Evolutionary conservation across 108 stramenopile species (phyloP).

Genomic region (Seminavis robusta): DNA sequence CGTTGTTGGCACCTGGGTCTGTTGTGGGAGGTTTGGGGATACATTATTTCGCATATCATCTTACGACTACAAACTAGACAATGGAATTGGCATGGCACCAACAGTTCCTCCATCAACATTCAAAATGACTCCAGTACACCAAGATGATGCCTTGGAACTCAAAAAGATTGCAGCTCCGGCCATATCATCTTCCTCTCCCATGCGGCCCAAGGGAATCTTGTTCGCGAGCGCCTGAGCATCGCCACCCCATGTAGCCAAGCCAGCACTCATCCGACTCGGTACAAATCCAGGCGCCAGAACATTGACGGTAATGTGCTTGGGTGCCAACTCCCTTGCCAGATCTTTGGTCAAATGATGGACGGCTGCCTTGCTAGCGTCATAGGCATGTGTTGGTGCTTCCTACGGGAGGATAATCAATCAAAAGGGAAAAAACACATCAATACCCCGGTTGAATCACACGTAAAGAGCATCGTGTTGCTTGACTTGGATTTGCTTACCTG

Average conservation of each 20-base stretch:
- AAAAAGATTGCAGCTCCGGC: slow-evolving; percentile 87
- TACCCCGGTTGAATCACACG: too few species aligned
- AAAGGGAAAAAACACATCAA: too few species aligned
- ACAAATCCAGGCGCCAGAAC: slow-evolving; percentile 90
- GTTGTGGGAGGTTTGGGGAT: neutral
- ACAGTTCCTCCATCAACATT: slow-evolving; percentile 91
- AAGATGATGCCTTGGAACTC: slow-evolving; percentile 73
- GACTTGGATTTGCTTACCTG: too few species aligned
- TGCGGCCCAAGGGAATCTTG: slow-evolving; percentile 70
- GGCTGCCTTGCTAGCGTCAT: slow-evolving; percentile 91
- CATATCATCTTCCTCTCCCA: slow-evolving; percentile 91
- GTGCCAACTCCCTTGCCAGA: slow-evolving; percentile 83
- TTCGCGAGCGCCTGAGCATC: slow-evolving; percentile 5
- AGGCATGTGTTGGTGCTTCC: slow-evolving; percentile 91
- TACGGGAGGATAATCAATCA: too few species aligned
- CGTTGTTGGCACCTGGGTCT: neutral
- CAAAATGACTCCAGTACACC: slow-evolving; percentile 84
- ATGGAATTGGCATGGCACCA: slow-evolving; percentile 70
- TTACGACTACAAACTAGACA: slow-evolving; percentile 52
- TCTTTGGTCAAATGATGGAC: slow-evolving; percentile 90
- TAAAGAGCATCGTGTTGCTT: too few species aligned
- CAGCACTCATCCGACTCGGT: slow-evolving; percentile 78
- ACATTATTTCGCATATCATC: neutral
- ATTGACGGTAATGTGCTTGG: slow-evolving; percentile 85
- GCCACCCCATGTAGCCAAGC: slow-evolving; percentile 60